A percentile compares a stretch with the other conserved stretches of the same genome.
These are phyloP conservation scores for Stramenopiles sp. DNA, from an alignment of 352 stramenopile species.

Conservation along the genomic window DNA sequence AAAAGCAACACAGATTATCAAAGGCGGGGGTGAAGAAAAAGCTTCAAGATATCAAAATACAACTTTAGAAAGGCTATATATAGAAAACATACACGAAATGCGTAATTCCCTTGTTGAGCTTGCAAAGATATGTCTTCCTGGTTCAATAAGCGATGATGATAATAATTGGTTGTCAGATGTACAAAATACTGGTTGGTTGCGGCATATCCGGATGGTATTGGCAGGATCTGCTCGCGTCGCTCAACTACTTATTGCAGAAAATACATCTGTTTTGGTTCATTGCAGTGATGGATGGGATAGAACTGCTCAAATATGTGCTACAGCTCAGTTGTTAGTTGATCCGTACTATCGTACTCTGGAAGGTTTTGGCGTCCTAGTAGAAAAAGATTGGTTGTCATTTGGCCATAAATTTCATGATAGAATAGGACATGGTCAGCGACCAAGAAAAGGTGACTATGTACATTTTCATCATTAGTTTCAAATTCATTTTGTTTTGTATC, in stretches of 20 bases:
- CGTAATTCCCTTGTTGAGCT: constrained; percentile 35
- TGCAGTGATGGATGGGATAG: constrained; percentile 97
- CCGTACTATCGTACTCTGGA: constrained; percentile 80
- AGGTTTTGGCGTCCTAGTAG: constrained; percentile 75
- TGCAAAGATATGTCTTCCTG: too few species aligned
- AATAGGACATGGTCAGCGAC: constrained; percentile 56
- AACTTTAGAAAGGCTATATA: constrained; percentile 38
- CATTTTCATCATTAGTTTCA: too few species aligned
- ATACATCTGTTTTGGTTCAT: constrained; percentile 72
- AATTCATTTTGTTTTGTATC: too few species aligned
- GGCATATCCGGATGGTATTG: constrained; percentile 61
- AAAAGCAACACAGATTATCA: constrained; percentile 37
- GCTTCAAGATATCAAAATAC: constrained; percentile 28
- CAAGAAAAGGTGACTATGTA: constrained; percentile 56
- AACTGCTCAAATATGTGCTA: constrained; percentile 71
- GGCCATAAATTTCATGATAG: constrained; percentile 81
- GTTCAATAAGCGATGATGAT: constrained; percentile 54
- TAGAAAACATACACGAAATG: constrained; percentile 65
- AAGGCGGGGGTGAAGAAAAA: constrained; percentile 45
- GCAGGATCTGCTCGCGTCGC: constrained; percentile 56
- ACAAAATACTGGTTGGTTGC: constrained; percentile 72
- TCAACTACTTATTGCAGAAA: constrained; percentile 53
- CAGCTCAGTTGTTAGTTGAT: constrained; percentile 84
- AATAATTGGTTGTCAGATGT: constrained; percentile 44
- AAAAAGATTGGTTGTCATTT: constrained; percentile 96